Percentiles rank a stretch among this genome's conserved stretches.
Evolutionary conservation across 345 rosid species (phyloP).

Genomic region (Linum usitatissimum): DNA sequence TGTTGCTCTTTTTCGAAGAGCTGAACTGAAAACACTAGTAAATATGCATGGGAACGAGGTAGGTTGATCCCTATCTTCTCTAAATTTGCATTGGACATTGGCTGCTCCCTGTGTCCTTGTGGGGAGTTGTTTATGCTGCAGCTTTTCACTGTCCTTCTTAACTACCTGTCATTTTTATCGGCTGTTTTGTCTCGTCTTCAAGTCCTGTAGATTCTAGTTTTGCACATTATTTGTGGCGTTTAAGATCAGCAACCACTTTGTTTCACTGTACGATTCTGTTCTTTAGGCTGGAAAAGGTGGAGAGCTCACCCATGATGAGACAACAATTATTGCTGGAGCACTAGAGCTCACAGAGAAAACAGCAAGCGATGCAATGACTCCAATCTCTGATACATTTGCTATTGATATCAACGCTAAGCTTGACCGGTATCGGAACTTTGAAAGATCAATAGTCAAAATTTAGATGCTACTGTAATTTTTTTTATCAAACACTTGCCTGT

Average conservation of each 20-base stretch:
- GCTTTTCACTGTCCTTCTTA: constrained; percentile 10
- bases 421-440: constrained; percentile 37
- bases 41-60: constrained; percentile 94
- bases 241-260: not conserved
- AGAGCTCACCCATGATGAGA: constrained; percentile 92
- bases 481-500: constrained; percentile 13
- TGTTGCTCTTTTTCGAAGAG: constrained; percentile 92
- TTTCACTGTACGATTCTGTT: not conserved
- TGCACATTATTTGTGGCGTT: not conserved
- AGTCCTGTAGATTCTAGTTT: too few relatives aligned
- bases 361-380: constrained; percentile 89
- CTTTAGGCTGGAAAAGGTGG: constrained; percentile 97
- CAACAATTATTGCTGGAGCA: constrained; percentile 97
- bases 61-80: too few relatives aligned
- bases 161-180: not conserved
- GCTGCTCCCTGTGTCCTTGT: too few relatives aligned
- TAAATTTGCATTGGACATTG: too few relatives aligned
- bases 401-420: constrained; percentile 78
- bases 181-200: not conserved
- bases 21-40: constrained; percentile 97
- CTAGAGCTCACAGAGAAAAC: constrained; percentile 84
- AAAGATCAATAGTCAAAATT: not conserved
- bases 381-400: constrained; percentile 63
- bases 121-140: too few relatives aligned
- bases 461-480: constrained; percentile 10